Base-by-base conservation (phyloP, 192 early-diverging fungal genomes). In the Chytriomyces sp. region DNA sequence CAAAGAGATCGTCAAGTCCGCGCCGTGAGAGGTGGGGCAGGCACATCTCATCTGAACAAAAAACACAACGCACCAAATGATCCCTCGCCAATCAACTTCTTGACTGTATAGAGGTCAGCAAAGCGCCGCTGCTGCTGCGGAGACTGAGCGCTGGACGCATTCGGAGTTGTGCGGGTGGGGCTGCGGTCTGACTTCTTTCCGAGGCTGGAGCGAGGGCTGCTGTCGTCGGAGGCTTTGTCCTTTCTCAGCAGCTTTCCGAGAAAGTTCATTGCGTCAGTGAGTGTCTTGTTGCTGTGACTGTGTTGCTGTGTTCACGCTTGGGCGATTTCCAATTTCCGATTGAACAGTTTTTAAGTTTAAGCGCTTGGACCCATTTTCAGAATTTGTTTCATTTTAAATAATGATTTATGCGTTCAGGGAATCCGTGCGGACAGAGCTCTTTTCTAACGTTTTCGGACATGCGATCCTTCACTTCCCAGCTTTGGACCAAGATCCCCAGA, bases 51-150 rank as follows among this genome's bases (percentile, higher is more conserved):
- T 35, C 35, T 35, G 35, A 35, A 35, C 35, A 35, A 0, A 35
- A 68, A 4, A 68, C 5, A 11, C 16, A 24, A 69, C 50, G 9
- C 5, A 73, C 71, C 71, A 26, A 73, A 73, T 24, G 71, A 73
- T 8, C 71, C 71, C 59, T 60, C 8, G 59, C 71, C 71, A 6
- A 73, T 28, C 43, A n/a, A 24, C 71, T 61, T 73, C 20, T 44
- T 47, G 18, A 23, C n/a, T 7, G 5, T 20, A 63, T 61, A 73
- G 11, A 73, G 6, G n/a, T 28, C 10, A 18, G 60, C 71, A 45
- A 73, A 73, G 23, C 10, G 18, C 53, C 53, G 53, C 16, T 13
- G 20, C 16, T 57, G 53, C 53, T 13, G 20, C 53, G 20, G 53
- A 3, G 53, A 57, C 1, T 13, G 20, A n/a, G 53, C 3, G 53